Percentiles rank a stretch among this genome's conserved stretches.
Conservation (phyloP, 2,329 filamentous ascomycete species). For the Shiraia sp. region DNA sequence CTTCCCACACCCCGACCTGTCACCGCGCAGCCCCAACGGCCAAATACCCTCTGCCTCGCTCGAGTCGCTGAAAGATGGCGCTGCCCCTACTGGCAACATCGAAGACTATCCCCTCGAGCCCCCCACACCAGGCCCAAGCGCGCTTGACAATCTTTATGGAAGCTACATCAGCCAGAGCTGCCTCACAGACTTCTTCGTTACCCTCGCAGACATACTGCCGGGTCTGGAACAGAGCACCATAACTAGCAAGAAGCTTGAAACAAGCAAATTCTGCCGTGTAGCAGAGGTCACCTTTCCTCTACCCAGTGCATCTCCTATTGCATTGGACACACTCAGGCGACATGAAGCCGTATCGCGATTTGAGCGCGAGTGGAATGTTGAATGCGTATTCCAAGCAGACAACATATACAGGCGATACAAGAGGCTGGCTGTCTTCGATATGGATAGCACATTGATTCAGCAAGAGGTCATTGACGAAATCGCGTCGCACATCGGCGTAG, state of each 20-base stretch:
- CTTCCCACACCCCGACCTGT: conserved; percentile 54
- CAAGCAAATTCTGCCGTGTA: conserved; percentile 61
- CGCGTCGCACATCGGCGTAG: conserved; percentile 80
- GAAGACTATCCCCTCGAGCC: conserved; percentile 59
- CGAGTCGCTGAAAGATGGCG: conserved; percentile 48
- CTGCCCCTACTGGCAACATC: conserved; percentile 56
- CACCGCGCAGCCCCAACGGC: conserved; percentile 40
- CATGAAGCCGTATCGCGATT: conserved; percentile 80
- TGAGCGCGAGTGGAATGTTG: conserved; percentile 86
- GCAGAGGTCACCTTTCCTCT: conserved; percentile 69
- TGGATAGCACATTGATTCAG: conserved; percentile 96
- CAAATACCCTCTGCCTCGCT: conserved; percentile 37
- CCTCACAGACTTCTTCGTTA: conserved; percentile 59
- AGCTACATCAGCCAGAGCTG: conserved; percentile 59
- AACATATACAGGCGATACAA: conserved; percentile 77
- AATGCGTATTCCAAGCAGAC: conserved; percentile 77
- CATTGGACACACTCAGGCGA: conserved; percentile 71
- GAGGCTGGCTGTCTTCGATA: conserved; percentile 91
- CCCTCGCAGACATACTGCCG: conserved; percentile 54
- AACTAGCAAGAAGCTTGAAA: conserved; percentile 60
- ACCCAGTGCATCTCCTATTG: conserved; percentile 53
- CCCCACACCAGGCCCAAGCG: conserved; percentile 57
- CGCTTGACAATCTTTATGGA: conserved; percentile 60
- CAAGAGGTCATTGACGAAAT: conserved; percentile 98
- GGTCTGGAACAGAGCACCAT: conserved; percentile 55